Base-by-base conservation (phyloP, 2,329 filamentous ascomycete species). In the Aureobasidium melanogenum region DNA sequence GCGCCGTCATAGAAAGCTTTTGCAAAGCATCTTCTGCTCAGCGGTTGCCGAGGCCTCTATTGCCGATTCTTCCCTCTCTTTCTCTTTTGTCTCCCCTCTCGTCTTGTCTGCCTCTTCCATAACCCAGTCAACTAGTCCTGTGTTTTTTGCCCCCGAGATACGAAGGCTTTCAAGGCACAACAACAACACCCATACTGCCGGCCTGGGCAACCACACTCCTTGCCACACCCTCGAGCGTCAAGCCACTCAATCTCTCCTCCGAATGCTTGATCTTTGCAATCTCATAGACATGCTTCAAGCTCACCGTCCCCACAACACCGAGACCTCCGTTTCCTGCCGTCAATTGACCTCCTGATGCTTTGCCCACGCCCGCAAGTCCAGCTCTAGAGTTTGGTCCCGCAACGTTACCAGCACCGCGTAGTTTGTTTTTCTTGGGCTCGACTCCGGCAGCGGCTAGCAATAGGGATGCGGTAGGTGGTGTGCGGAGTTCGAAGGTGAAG, bases 281-380 rank as follows among this genome's bases (percentile, higher is more conserved):
- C 78, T 97, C 93, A 77, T 91, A 97, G 24, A 99, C 80, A 77
- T 99, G 94, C 80, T 99, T 99, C 70, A 99, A 77, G 69, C 88
- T 94, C 61, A 99, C 82, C 3, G 84, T 88, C 62, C 93, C 94
- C n/a, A 96, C 84, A 8, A 79, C 84, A 67, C 96, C 90, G 63
- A 87, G 81, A 0, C 87, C 88, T 0, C 90, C 88, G 60, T 85
- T 88, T 6, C 72, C 65, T 6, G 41, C 54, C n/a, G 47, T 61
- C 47, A 58, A 61, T 14, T 62, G 64, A 0, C 60, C 60, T 44
- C 64, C 65, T 4, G 65, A 73, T 69, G 52, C 75, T 72, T 71
- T 74, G 67, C 67, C 73, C 62, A 41, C 72, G 64, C 28, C 74
- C 9, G 69, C 70, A 36, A 76, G 70, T 5, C 68, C 70, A 6